Evolutionary conservation across 257 asterid species (phyloP).

Genomic region (Orobanche coerulescens): DNA sequence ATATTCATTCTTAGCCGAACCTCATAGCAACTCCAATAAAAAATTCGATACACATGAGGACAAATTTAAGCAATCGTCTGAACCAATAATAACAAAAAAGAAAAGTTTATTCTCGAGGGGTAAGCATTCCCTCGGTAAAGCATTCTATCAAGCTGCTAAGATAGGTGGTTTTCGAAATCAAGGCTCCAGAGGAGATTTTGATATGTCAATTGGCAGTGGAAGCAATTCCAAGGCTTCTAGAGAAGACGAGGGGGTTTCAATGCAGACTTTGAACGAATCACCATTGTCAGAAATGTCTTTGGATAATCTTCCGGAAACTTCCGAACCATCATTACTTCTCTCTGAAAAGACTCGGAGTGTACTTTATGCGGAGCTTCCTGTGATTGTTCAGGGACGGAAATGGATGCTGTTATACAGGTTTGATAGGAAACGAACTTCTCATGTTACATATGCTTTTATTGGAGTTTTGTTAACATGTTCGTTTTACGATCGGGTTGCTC

Average conservation of each 20-base stretch:
- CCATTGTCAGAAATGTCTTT: constrained; percentile 4
- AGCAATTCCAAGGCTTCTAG: constrained; percentile 26
- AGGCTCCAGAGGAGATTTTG: constrained; percentile 41
- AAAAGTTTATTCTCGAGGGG: constrained; percentile 67
- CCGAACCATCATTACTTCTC: constrained; percentile 84
- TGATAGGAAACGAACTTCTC: not conserved
- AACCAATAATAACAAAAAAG: constrained; percentile 39
- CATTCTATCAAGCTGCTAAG: constrained; percentile 56
- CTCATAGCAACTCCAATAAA: constrained; percentile 31
- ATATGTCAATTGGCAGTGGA: constrained; percentile 32
- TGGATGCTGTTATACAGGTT: constrained; percentile 91
- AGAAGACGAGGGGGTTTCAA: constrained; percentile 41
- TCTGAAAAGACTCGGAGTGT: constrained; percentile 57
- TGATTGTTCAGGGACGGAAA: constrained; percentile 70
- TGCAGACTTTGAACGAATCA: constrained; percentile 38
- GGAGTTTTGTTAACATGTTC: constrained; percentile 6
- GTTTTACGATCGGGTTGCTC: constrained; percentile 4
- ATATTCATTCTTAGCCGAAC: constrained; percentile 60
- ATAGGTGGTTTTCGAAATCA: constrained; percentile 61
- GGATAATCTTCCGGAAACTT: constrained; percentile 56
- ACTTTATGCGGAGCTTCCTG: constrained; percentile 68
- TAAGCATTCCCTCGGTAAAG: constrained; percentile 63
- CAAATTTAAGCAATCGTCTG: constrained; percentile 35
- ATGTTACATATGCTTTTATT: not conserved
- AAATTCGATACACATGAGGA: constrained; percentile 28